Evolutionary conservation across 2,329 filamentous ascomycete genomes (phyloP).

Genomic region (Aspergillus thermomutatus): DNA sequence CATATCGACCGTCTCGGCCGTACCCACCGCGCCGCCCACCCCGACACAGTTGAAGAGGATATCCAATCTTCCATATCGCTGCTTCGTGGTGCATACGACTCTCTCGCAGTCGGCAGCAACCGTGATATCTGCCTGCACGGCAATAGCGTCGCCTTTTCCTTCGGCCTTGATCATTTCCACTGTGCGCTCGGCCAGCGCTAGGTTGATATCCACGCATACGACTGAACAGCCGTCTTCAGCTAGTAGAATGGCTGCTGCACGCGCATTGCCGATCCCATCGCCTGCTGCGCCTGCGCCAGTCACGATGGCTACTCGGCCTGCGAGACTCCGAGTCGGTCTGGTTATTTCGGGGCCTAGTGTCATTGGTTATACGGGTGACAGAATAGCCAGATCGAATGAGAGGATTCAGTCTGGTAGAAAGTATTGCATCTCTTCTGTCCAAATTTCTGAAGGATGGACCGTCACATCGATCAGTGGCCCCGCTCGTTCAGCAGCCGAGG

Average conservation of each 20-base stretch:
- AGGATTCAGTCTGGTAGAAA: no score
- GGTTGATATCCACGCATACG: slow-evolving; percentile 56
- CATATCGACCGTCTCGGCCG: slow-evolving; percentile 60
- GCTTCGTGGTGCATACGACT: slow-evolving; percentile 35
- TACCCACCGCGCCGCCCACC: slow-evolving; percentile 56
- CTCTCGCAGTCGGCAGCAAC: slow-evolving; percentile 49
- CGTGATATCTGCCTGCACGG: slow-evolving; percentile 52
- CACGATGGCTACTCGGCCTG: slow-evolving; percentile 44
- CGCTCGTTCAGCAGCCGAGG: no score
- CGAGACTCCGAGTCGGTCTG: background rate
- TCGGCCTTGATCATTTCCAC: slow-evolving; percentile 50
- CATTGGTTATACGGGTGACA: no score
- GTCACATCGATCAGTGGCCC: no score
- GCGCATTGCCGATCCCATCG: slow-evolving; percentile 60
- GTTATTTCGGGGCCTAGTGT: no score
- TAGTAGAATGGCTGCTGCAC: slow-evolving; percentile 56
- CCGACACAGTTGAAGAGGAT: slow-evolving; percentile 66
- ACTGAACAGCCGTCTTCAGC: slow-evolving; percentile 58
- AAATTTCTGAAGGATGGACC: no score
- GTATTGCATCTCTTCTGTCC: no score
- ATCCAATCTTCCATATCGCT: slow-evolving; percentile 55
- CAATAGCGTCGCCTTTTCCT: slow-evolving; percentile 32
- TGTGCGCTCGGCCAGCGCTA: slow-evolving; percentile 51
- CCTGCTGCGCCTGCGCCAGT: slow-evolving; percentile 57
- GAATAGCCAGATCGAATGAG: no score